Evolutionary conservation across 306 rosid species (phyloP), one percentile per base, ranked within the genome.

Genomic region (Canavalia gladiata): DNA sequence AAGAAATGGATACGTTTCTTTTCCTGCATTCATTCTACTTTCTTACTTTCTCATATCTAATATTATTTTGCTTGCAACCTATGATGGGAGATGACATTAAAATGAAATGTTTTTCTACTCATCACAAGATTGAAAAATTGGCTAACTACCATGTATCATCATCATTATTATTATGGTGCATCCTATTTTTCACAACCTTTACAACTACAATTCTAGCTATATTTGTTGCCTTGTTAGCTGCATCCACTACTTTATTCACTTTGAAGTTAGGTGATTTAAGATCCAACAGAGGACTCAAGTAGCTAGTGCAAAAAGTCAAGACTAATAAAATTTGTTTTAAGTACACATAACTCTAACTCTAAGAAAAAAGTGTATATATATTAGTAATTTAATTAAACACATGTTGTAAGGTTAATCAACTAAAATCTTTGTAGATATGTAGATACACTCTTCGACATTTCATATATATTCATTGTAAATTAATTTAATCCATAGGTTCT

Each of bases 201-300:
- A 93, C 86, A n/a, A 97, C 97, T 0, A 92, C 94, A 47, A 91
- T 98, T 90, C 98, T 87, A 3, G 99, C 97, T 60, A 97, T 93
- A 1, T 79, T 93, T 79, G 98, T 97, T 54, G 99, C 93, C 89
- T 85, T 93, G 79, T 93, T 95, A 64, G 97, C 95, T 33, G 82
- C 89, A 29, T 89, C 76, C 33, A 87, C 82, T 6, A 86, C 90
- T 87, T 82, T 87, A 46, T 86, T 87, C 88, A 93, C 91, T 73
- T 90, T 81, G 51, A 66, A 65, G 78, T 78, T 49, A 55, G 25
- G 39, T 47, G 33, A 33, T 60, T 68, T 60, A 74, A n/a, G 66
- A 59, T 11, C 62, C 69, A 58, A 30, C 52, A 62, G 54, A 45
- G 39, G 13, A 39, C 51, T 45, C 39, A 13, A 8, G 43, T 29